Base-by-base conservation (phyloP, 805 yeast species). In the Sugiyamaella boreocaroliniensis region DNA sequence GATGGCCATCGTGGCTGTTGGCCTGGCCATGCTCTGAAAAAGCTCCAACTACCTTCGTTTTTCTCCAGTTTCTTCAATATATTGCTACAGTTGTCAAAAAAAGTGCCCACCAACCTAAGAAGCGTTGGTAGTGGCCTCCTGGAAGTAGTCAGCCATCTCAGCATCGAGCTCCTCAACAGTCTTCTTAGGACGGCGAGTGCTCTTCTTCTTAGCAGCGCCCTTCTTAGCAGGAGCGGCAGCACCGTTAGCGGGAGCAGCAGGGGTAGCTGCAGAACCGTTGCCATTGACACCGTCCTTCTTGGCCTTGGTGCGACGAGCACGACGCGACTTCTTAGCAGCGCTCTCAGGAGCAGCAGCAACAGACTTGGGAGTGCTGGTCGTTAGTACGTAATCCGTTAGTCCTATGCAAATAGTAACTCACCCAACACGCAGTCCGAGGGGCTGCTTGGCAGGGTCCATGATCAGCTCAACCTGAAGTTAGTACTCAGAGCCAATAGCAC, bases 111-210 rank as follows among this genome's bases (percentile, higher is more conserved):
- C 22, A 4, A 32, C 2, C 32, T 32, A 45, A 29, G 48, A 34
- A 14, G 41, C 26, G 4, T 15, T 15, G 34, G 40, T 34, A 14
- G 48, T 16, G 32, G 20, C 48, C 40, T 58, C 62, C 42, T 62
- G 67, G 58, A 92, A 90, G 75, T 92, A 92, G 68, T 90, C 98
- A 58, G 89, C 86, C 99, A 93, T 92, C 75, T 92, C 98, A 68
- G 90, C 96, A 73, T 93, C 99, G 67, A 92, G 81, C 73, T 93
- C 92, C 70, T 87, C 98, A 58, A 86, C 77, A 50, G 96, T 82
- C 79, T 89, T 89, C 73, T 78, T 77, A 55, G 75, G 76, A 60
- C 67, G 54, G 40, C 57, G 55, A 58, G 64, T 40, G 45, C 51
- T 51, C 60, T 57, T 58, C 29, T 34, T 42, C 52, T 56, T 52